Evolutionary conservation across 768 basidiomycete species (phyloP).

Genomic region (Boletus huronensis): DNA sequence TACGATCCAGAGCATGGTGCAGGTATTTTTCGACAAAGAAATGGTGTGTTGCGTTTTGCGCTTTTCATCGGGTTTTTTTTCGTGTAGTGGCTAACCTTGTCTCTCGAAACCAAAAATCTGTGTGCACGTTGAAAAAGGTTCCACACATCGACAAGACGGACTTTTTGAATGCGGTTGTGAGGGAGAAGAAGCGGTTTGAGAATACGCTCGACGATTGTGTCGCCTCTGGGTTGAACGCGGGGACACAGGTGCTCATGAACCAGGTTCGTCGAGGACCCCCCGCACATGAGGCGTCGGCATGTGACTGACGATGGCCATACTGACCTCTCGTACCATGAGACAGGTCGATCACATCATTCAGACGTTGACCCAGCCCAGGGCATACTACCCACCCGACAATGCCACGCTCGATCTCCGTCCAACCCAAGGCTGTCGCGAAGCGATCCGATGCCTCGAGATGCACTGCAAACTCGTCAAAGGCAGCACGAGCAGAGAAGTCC

Average conservation of each 20-base stretch:
- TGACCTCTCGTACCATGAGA: neutral
- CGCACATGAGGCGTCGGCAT: neutral
- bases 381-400: constrained; percentile 88
- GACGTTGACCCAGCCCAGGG: constrained; percentile 75
- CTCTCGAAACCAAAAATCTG: neutral
- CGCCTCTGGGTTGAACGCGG: constrained; percentile 89
- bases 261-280: constrained; percentile 51
- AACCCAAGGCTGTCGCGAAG: constrained; percentile 84
- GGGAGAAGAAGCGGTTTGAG: constrained; percentile 97
- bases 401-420: constrained; percentile 77
- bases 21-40: constrained; percentile 98
- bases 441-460: constrained; percentile 82
- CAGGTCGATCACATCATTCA: constrained; percentile 93
- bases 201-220: constrained; percentile 90
- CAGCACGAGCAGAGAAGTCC: constrained; percentile 91
- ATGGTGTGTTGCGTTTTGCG: constrained; percentile 48
- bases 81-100: neutral
- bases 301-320: neutral
- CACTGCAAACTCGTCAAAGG: constrained; percentile 92
- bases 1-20: constrained; percentile 95
- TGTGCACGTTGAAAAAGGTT: constrained; percentile 41
- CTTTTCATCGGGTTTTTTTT: neutral
- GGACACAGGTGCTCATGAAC: constrained; percentile 93
- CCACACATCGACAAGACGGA: constrained; percentile 90
- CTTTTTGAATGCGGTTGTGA: constrained; percentile 87